A percentile compares a stretch with the other conserved stretches of the same genome.
Conservation (phyloP, 371 early-diverging fungal species). For the Mortierella sp. region DNA sequence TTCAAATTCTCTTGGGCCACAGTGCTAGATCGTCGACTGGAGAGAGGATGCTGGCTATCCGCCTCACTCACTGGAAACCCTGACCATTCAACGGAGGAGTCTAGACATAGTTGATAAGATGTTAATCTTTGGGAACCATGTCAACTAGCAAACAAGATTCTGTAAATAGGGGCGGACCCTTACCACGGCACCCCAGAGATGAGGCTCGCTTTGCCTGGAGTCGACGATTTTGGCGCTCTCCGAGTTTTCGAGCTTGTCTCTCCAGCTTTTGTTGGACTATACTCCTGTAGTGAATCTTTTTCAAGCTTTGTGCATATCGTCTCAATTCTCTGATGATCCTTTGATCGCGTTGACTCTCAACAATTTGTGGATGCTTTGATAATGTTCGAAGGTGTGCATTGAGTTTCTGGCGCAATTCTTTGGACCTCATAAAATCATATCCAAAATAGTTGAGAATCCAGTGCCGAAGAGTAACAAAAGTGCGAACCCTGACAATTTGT, state of each 20-base stretch:
- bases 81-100: conserved; percentile 15
- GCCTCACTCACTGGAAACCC: not conserved
- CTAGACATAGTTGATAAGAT: not conserved
- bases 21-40: conserved; percentile 22
- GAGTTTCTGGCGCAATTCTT: conserved; percentile 59
- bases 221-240: conserved; percentile 3
- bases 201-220: not conserved
- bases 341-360: conserved; percentile 63
- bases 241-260: conserved; percentile 17
- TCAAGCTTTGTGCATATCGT: conserved; percentile 25
- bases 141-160: not conserved
- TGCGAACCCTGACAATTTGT: conserved; percentile 72
- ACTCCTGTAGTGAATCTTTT: conserved; percentile 29
- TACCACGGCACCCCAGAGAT: not conserved
- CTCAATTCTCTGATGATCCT: conserved; percentile 66
- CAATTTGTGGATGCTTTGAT: conserved; percentile 59
- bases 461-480: conserved; percentile 75
- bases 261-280: conserved; percentile 34
- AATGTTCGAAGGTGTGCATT: conserved; percentile 61
- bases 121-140: not conserved
- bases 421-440: conserved; percentile 70
- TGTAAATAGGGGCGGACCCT: not conserved
- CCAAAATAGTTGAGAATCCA: conserved; percentile 78
- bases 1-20: not conserved
- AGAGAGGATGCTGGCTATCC: not conserved